Evolutionary conservation across 2,329 filamentous ascomycete genomes (phyloP).

Genomic region (Talaromyces rugulosus): DNA sequence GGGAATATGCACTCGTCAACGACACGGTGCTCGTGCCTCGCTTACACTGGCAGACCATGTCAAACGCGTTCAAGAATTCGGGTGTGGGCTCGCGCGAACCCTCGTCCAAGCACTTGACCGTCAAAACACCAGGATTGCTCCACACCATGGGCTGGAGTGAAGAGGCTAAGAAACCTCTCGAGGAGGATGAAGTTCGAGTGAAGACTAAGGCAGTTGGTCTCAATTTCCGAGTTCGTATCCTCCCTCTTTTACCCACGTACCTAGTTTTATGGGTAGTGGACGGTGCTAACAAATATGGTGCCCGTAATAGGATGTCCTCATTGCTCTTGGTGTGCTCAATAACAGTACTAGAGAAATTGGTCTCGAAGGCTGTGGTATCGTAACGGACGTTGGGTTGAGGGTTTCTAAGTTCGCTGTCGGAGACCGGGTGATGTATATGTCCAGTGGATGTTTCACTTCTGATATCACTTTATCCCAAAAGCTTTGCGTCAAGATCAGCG

Average conservation of each 20-base stretch:
- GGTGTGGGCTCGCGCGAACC: conserved; percentile 5
- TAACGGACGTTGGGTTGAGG: conserved; percentile 17
- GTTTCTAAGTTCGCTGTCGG: conserved; percentile 18
- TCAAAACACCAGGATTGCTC: conserved; percentile 19
- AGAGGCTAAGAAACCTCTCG: background rate
- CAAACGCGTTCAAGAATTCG: background rate
- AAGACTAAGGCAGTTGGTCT: conserved; percentile 19
- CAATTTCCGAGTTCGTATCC: conserved; percentile 17
- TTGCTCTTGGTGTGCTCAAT: conserved; percentile 14
- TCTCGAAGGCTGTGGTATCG: conserved; percentile 19
- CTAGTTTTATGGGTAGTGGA: background rate
- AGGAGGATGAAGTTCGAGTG: conserved; percentile 20
- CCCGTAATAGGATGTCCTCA: conserved; percentile 14
- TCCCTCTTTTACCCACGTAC: conserved; percentile 11
- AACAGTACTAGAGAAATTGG: conserved; percentile 12
- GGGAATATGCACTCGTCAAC: background rate
- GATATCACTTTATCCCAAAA: background rate
- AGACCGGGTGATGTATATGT: conserved; percentile 19
- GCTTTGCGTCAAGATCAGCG: conserved; percentile 50
- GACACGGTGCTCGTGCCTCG: background rate
- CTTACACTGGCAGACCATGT: background rate
- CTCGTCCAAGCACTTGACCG: conserved; percentile 13
- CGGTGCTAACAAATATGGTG: background rate
- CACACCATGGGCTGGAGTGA: conserved; percentile 19
- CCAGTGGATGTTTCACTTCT: background rate